Base-by-base conservation (phyloP, 2,329 filamentous ascomycete genomes). In the Hypoxylon sp. region DNA sequence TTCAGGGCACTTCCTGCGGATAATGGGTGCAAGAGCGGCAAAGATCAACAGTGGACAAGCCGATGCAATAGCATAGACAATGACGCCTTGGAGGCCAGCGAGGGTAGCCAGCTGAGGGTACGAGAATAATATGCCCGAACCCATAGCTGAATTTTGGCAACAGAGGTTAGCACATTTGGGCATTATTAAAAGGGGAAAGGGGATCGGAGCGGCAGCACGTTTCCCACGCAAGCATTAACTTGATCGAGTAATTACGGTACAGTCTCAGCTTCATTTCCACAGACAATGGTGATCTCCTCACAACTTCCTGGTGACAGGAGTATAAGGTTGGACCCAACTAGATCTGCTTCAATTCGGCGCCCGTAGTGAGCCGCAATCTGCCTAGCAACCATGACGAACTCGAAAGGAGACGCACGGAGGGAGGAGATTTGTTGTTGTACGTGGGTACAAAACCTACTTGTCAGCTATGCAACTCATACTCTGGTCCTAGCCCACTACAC, bases 191-290 rank as follows among this genome's bases (percentile, higher is more conserved):
- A 74, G 73, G 75, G 76, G 74, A 72, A 74, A 78, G 75, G 74
- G 79, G 80, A 79, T 82, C 81, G 83, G 89, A 93, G 92, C 92
- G 92, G 92, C 92, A 94, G 91, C 92, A 95, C 93, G 87, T 94
- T 95, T 92, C 93, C 90, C 93, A 95, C 93, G 93, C 93, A 96
- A 96, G 93, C 91, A 94, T 95, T 96, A 95, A 93, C 93, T 96
- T 96, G 93, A 93, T 96, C 93, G 92, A 95, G 92, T 95, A 90
- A 86, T 91, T 85, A 94, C 93, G 92, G 93, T 96, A 89, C 91
- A 90, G 91, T 95, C 93, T 96, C 93, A 95, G 93, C 93, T 88
- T 94, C 87, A 83, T 88, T 77, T 81, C 78, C 75, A 72, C 83
- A 79, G 75, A 19, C 11, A 72, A 60, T 62, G 58, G 50, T 67